Base-by-base conservation (phyloP, 495 filamentous ascomycete species). In the Penicillium nucicola region DNA sequence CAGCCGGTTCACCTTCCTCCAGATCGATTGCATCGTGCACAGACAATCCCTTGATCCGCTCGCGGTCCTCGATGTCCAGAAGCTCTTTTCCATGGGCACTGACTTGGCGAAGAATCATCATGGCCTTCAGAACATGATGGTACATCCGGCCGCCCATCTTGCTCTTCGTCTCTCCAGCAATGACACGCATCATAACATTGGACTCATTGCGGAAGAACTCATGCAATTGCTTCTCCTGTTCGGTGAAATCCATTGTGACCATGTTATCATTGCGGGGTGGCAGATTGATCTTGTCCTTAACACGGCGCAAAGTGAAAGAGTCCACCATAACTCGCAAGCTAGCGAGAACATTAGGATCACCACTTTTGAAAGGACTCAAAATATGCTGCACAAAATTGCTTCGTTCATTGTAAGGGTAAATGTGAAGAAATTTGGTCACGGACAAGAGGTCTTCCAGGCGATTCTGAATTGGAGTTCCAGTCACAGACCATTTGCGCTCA, bases 41-140 rank as follows among this genome's bases (percentile, higher is more conserved):
- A 38, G 84, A 90, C 61, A 92, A 70, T 9, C 93, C 93, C 58
- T 89, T 84, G 47, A 87, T 82, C 12, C 84, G 72, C 33, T 86
- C 83, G 14, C 93, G 77, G 58, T 96, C 92, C 40, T 91, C 84
- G 14, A 89, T 82, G 38, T 83, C 85, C 2, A 98, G 79, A 22
- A 97, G 78, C 48, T 97, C 93, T 58, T 84, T 85, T 6, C 93
- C 93, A 67, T 96, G 90, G 4, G 92, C 93, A 58, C 89, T 97
- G 25, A 97, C 84, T 38, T 91, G 80, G 5, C 93, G 89, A 8
- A 98, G 80, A 34, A 91, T 89, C 60, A 92, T 81, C 69, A 98
- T 96, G 8, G 89, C 86, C 50, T 88, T 89, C 33, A 98, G 69
- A 44, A 97, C 89, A 52, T 95, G 88, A 20, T 91, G 89, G 64